Conservation (phyloP, 2,329 filamentous ascomycete species). For the Triangularia setosa region DNA sequence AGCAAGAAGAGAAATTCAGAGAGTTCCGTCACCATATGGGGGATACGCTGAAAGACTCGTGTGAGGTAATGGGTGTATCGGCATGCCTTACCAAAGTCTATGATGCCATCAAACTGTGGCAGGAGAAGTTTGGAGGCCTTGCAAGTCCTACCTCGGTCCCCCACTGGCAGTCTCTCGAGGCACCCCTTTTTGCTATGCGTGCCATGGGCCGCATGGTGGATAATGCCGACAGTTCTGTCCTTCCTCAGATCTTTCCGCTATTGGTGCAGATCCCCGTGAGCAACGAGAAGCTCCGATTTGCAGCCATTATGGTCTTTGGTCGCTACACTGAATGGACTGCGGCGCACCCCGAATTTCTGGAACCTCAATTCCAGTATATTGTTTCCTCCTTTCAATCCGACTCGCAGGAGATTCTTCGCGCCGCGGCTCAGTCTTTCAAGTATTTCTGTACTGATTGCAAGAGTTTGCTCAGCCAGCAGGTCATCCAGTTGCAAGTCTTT, state of each 20-base stretch:
- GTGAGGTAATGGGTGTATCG: slow-evolving; percentile 89
- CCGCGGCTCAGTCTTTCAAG: slow-evolving; percentile 89
- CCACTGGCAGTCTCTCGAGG: slow-evolving; percentile 94
- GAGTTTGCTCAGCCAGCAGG: slow-evolving; percentile 76
- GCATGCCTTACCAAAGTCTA: slow-evolving; percentile 90
- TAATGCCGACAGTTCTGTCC: slow-evolving; percentile 77
- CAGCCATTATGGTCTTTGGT: slow-evolving; percentile 94
- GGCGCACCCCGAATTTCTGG: slow-evolving; percentile 85
- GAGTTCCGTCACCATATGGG: slow-evolving; percentile 97
- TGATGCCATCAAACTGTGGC: slow-evolving; percentile 82
- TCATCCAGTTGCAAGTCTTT: slow-evolving; percentile 83
- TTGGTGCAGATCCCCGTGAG: slow-evolving; percentile 93
- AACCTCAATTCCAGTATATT: slow-evolving; percentile 92
- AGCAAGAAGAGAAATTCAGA: slow-evolving; percentile 94
- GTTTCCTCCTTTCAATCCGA: slow-evolving; percentile 85
- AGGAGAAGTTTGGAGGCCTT: slow-evolving; percentile 72
- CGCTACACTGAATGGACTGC: slow-evolving; percentile 98
- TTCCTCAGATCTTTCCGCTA: slow-evolving; percentile 88
- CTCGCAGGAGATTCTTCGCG: slow-evolving; percentile 86
- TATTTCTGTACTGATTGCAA: slow-evolving; percentile 97
- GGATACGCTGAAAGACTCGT: slow-evolving; percentile 94
- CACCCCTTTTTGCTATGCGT: slow-evolving; percentile 89
- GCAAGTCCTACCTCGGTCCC: slow-evolving; percentile 73
- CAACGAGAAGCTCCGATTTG: slow-evolving; percentile 97
- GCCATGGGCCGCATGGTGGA: slow-evolving; percentile 97